Evolutionary conservation across 352 stramenopile genomes (phyloP).

Genomic region (Phytophthora pisi): DNA sequence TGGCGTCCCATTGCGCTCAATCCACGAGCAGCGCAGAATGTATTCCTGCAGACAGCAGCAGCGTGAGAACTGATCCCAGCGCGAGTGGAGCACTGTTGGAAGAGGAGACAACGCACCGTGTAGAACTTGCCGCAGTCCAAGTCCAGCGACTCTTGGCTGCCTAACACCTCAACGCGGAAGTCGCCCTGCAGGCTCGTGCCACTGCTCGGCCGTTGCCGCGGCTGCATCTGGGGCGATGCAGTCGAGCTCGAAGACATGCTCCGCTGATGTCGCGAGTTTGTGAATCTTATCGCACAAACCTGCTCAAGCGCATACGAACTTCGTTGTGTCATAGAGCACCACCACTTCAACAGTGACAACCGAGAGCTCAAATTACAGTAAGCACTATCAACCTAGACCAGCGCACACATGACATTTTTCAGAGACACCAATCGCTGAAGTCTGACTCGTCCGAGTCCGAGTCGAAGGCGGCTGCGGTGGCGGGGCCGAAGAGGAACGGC

Average conservation of each 20-base stretch:
- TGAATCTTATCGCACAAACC: not conserved
- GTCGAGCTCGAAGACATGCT: conserved; percentile 5
- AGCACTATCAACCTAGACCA: conserved; percentile 2
- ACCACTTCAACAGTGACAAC: not conserved
- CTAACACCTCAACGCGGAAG: conserved; percentile 77
- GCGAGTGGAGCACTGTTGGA: not conserved
- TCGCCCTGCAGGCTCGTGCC: conserved; percentile 48
- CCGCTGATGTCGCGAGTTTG: not conserved
- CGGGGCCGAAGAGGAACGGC: conserved; percentile 65
- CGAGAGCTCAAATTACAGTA: not conserved
- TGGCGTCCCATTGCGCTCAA: conserved; percentile 48
- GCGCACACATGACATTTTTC: conserved; percentile 7
- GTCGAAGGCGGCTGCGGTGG: conserved; percentile 54
- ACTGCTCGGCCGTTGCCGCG: conserved; percentile 33
- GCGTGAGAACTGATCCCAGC: not conserved
- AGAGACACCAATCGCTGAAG: conserved; percentile 45
- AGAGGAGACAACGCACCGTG: conserved; percentile 48
- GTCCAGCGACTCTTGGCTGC: conserved; percentile 83
- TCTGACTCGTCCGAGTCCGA: conserved; percentile 66
- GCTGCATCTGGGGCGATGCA: conserved; percentile 36
- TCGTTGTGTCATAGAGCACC: not conserved
- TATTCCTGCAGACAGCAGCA: conserved; percentile 59
- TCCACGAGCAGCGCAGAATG: conserved; percentile 81
- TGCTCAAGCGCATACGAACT: not conserved
- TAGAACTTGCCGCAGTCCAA: conserved; percentile 88